Evolutionary conservation across 345 rosid species (phyloP).

Genomic region (Pistacia integerrima): DNA sequence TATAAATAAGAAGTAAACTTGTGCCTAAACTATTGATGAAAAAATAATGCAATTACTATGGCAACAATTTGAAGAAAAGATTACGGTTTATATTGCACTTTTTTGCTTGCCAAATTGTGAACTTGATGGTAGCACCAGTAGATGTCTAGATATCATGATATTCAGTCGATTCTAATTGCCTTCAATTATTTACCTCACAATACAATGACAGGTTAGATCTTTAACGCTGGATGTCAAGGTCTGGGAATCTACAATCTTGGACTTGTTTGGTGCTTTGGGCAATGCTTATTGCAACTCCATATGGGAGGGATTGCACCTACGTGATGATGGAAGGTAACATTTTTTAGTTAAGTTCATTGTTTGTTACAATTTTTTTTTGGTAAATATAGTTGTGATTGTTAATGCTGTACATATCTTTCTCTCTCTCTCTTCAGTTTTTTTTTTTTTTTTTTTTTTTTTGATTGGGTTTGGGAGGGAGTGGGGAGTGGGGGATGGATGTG

Average conservation of each 20-base stretch:
- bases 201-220: conserved; percentile 73
- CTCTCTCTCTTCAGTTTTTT: neutral
- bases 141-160: conserved; percentile 1
- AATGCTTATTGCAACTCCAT: conserved; percentile 74
- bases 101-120: neutral
- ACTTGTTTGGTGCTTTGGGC: conserved; percentile 66
- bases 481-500: neutral
- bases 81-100: no score
- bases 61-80: no score
- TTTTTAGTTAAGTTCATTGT: conserved; percentile 1
- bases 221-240: conserved; percentile 83
- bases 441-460: neutral
- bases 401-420: neutral
- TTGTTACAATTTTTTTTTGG: neutral
- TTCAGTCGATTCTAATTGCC: neutral
- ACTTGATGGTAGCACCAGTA: neutral
- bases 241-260: conserved; percentile 81
- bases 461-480: neutral
- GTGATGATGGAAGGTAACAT: conserved; percentile 46
- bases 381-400: neutral
- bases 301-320: conserved; percentile 72
- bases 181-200: conserved; percentile 14
- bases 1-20: no score
- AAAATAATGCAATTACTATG: no score
- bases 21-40: no score